Evolutionary conservation across 148 eudicot genomes (phyloP), one percentile per base, ranked within the genome.

Genomic region (Silene conica): DNA sequence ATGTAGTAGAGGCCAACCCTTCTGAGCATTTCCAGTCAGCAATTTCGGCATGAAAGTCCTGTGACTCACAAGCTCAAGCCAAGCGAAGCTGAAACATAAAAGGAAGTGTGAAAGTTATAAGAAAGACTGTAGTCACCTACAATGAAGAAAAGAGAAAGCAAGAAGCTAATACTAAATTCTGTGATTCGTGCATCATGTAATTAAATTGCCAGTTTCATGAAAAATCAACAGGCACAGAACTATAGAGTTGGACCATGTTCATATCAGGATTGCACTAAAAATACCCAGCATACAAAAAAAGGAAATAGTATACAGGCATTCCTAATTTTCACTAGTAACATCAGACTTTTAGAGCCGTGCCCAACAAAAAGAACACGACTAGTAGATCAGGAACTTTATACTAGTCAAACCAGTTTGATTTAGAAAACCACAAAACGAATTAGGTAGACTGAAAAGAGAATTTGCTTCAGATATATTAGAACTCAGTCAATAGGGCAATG

Each of bases 11-110:
- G 89, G 94, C 99, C 99, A 96, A 12, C 99, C 99, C 79, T 96
- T 96, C 84, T 96, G 97, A 80, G 87, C 80, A 80, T 90, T 92
- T 59, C 92, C 94, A 70, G 89, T 79, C 13, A 96, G 89, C 86
- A 96, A 78, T 73, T 92, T 96, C 25, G 97, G 99, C 99, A 96
- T 92, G 83, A 96, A 96, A 60, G 90, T 90, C 78, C 92, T 84
- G 77, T 96, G 97, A 74, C 97, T 92, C 68, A 96, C 94, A 68
- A 96, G 84, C 84, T 92, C 99, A 67, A 96, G 94, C 99, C 99
- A 96, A 9, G 87, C 96, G 78, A 90, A 96, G 85, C 99, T 96
- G 93, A 75, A 78, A 84, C 72, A 25, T 22, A 10, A 31, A 6
- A 67, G 62, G 38, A 50, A 11, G 26, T 1, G 23, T 63, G 45